Conservation (phyloP, 2,329 filamentous ascomycete species). For the Arthrobotrys musiformis region DNA sequence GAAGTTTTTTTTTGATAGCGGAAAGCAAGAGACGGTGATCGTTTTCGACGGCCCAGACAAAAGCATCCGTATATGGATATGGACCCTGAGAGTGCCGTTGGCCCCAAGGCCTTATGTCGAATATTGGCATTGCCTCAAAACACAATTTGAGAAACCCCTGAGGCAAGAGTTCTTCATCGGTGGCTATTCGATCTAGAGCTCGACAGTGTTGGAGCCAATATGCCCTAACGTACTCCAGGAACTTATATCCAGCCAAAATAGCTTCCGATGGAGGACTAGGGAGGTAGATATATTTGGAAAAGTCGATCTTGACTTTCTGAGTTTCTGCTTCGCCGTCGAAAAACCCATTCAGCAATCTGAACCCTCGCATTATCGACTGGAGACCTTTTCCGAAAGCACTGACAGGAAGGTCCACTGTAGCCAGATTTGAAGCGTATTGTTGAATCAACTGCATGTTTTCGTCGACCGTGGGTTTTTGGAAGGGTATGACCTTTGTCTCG, state of each 20-base stretch:
- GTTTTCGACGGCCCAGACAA: constrained; percentile 45
- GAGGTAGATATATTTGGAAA: constrained; percentile 19
- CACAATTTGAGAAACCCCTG: constrained; percentile 10
- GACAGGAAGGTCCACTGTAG: neutral
- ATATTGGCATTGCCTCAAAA: constrained; percentile 19
- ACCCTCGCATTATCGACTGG: constrained; percentile 29
- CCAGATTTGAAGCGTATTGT: constrained; percentile 17
- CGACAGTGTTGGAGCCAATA: constrained; percentile 41
- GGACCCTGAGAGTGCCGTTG: constrained; percentile 18
- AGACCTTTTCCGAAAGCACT: neutral
- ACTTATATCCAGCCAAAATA: constrained; percentile 22
- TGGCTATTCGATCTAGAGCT: neutral
- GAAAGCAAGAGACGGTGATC: neutral
- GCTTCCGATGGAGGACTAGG: constrained; percentile 1
- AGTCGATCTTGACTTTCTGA: constrained; percentile 15
- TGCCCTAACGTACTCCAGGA: constrained; percentile 7
- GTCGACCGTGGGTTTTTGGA: constrained; percentile 17
- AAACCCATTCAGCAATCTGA: constrained; percentile 22
- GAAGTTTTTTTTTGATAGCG: neutral
- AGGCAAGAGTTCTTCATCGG: neutral
- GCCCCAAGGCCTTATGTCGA: constrained; percentile 46
- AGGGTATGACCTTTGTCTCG: constrained; percentile 13
- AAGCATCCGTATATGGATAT: constrained; percentile 32
- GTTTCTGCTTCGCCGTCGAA: neutral
- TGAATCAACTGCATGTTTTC: constrained; percentile 36